Base-by-base conservation (phyloP, 148 eudicot species). In the Chenopodium suecicum region DNA sequence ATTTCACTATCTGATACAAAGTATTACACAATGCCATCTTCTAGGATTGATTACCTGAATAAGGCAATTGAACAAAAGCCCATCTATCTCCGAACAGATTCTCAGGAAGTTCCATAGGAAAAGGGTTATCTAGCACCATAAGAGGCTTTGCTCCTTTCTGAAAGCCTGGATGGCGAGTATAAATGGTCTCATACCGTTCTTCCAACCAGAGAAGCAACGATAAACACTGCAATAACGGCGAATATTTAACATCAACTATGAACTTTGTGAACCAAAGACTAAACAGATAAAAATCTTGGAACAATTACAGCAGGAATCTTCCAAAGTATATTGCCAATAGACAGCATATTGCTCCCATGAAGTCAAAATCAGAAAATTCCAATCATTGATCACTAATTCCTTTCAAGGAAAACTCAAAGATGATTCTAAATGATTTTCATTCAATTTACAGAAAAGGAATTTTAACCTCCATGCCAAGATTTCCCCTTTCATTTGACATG, bases 21-120 rank as follows among this genome's bases (percentile, higher is more conserved):
- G 44, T 11, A 70, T 12, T 64, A 78, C 34, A 70, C 58, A 22
- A 62, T 48, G 52, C 64, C 50, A 23, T 75, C 16, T 19, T 25
- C 47, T 56, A 63, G 52, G 70, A 63, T 52, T 47, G 20, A n/a
- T 78, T 84, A 95, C 99, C 98, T 87, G 97, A 89, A 84, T 90
- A 93, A 32, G 99, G 94, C 78, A 95, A 81, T 86, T 95, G 99
- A 22, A 95, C 99, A 79, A 95, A 95, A 79, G 99, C 98, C 99
- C 99, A 95, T 89, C 83, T 91, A 62, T 95, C 99, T 7, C 99
- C 99, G 81, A 91, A 88, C 79, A 95, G 79, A 84, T 91, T 95
- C 84, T 95, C 97, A 0, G 99, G 99, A 75, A 95, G 98, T 16
- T 92, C 92, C 97, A 92, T 89, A 5, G 99, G 98, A 78, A 95